These are phyloP conservation scores for Catunica adiposa DNA, from an alignment of 2,329 filamentous ascomycete genomes.

Conservation along the genomic window DNA sequence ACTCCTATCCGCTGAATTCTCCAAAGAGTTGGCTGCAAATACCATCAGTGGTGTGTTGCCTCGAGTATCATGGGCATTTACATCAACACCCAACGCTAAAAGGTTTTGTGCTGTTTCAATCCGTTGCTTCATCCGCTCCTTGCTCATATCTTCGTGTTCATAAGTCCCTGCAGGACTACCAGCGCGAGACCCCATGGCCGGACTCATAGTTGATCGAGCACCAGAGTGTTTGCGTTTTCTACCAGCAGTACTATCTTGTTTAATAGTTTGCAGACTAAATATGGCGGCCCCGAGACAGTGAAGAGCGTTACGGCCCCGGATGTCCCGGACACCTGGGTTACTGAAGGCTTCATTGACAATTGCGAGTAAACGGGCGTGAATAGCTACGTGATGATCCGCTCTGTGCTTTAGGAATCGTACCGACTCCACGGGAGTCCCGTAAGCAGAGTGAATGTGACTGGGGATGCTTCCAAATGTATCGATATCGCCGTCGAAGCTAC, in stretches of 20 bases:
- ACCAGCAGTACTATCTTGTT: conserved; percentile 1
- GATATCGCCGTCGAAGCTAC: background rate
- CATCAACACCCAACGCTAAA: conserved; percentile 26
- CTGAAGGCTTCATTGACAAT: conserved; percentile 15
- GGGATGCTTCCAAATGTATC: background rate
- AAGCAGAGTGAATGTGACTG: background rate
- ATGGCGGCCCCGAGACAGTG: conserved; percentile 41
- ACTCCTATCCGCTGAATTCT: conserved; percentile 26
- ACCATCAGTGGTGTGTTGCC: conserved; percentile 41
- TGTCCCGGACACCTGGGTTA: conserved; percentile 21
- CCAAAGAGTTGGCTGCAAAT: conserved; percentile 33
- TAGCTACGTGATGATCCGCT: conserved; percentile 14
- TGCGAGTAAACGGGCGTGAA: conserved; percentile 15
- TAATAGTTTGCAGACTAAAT: conserved; percentile 24
- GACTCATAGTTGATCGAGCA: conserved; percentile 12
- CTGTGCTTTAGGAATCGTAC: background rate
- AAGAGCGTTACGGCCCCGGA: conserved; percentile 36
- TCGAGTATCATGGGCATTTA: conserved; percentile 34
- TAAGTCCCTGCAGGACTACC: conserved; percentile 8
- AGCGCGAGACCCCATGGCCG: conserved; percentile 14
- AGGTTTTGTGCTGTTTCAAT: conserved; percentile 19
- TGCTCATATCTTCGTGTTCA: conserved; percentile 11
- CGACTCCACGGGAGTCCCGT: background rate
- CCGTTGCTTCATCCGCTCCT: conserved; percentile 19
- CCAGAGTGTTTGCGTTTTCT: conserved; percentile 26